phyloP scores from a whole-genome alignment of 805 yeast species.

The Candida boleticola region DNA sequence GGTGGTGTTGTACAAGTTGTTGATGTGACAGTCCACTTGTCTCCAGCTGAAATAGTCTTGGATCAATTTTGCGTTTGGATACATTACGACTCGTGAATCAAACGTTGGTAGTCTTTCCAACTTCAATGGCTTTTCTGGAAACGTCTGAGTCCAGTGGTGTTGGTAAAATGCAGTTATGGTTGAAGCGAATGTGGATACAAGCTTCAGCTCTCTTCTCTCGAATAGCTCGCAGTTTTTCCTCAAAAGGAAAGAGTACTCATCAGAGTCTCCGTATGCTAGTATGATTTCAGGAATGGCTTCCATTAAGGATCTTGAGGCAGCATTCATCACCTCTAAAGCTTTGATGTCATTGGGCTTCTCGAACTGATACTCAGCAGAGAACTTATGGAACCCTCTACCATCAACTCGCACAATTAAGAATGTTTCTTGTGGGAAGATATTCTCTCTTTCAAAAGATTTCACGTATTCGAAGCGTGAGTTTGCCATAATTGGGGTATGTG shows the following conservation, averaged over 20 bases:
- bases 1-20: constrained; percentile 87
- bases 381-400: constrained; percentile 91
- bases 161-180: constrained; percentile 77
- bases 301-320: constrained; percentile 68
- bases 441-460: constrained; percentile 72
- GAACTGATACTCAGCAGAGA: constrained; percentile 71
- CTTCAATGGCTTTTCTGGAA: constrained; percentile 49
- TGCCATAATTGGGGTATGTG: constrained; percentile 55
- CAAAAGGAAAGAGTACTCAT: constrained; percentile 85
- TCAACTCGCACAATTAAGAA: constrained; percentile 84
- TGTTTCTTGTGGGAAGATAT: constrained; percentile 70
- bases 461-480: constrained; percentile 89
- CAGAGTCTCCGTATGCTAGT: constrained; percentile 92
- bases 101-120: constrained; percentile 71
- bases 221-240: constrained; percentile 62
- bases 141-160: constrained; percentile 60
- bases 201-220: constrained; percentile 80
- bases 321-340: constrained; percentile 80
- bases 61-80: constrained; percentile 61
- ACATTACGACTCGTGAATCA: constrained; percentile 86
- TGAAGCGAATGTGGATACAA: constrained; percentile 79
- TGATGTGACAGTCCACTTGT: constrained; percentile 94
- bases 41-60: constrained; percentile 92
- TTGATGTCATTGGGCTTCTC: constrained; percentile 81
- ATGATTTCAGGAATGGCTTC: constrained; percentile 66